Percentiles rank a stretch among this genome's conserved stretches.
Conservation (phyloP, 1,284 basidiomycete species). For the Rhodotorula glutinis region DNA sequence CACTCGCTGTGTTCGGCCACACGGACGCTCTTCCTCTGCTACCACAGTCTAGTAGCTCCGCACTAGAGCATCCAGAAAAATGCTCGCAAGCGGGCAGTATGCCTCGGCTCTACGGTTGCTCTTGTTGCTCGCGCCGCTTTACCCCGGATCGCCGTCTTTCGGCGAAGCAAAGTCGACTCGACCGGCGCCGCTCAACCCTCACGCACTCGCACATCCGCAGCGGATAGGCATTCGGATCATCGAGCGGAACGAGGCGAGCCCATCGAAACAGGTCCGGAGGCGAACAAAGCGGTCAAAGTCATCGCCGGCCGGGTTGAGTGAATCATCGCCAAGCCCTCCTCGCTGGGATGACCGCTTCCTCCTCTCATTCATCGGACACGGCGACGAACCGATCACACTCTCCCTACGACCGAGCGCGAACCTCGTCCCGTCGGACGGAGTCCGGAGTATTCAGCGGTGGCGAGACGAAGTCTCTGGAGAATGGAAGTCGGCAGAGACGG, state of each 20-base stretch:
- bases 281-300: neutral
- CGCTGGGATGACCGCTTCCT: slow-evolving; percentile 36
- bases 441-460: slow-evolving; percentile 31
- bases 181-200: slow-evolving; percentile 18
- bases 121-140: neutral
- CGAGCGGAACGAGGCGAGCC: neutral
- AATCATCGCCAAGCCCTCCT: neutral
- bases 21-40: no score
- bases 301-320: neutral
- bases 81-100: neutral
- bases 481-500: slow-evolving; percentile 19
- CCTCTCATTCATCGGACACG: slow-evolving; percentile 24
- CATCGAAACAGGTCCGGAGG: neutral
- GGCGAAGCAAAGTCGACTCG: slow-evolving; percentile 6
- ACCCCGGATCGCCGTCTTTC: neutral
- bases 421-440: slow-evolving; percentile 40
- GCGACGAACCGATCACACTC: slow-evolving; percentile 35
- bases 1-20: no score
- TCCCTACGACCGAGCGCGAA: slow-evolving; percentile 37
- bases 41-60: no score
- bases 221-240: slow-evolving; percentile 11
- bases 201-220: slow-evolving; percentile 24
- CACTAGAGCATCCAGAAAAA: neutral
- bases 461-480: slow-evolving; percentile 25
- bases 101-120: neutral